Evolutionary conservation across 78 protist genomes (phyloP).

Genomic region (Dictyostelium capitatum): DNA sequence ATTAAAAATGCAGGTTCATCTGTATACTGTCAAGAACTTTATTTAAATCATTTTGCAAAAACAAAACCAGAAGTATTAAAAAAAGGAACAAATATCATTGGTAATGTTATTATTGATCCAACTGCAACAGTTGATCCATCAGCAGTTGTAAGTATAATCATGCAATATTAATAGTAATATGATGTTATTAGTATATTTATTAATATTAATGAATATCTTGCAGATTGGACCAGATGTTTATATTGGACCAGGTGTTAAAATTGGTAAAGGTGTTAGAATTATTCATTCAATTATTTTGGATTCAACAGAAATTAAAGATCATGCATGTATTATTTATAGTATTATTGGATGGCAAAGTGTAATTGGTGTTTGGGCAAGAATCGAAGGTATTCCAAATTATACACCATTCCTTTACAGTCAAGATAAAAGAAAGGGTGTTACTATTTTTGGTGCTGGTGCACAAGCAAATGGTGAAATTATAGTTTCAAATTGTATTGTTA

Average conservation of each 20-base stretch:
- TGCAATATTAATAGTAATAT: background rate
- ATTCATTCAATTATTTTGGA: conserved; percentile 82
- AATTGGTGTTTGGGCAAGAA: conserved; percentile 84
- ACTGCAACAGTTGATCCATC: conserved; percentile 81
- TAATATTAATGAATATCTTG: background rate
- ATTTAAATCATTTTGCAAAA: conserved; percentile 56
- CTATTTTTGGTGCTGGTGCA: conserved; percentile 81
- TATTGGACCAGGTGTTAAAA: conserved; percentile 82
- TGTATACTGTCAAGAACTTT: conserved; percentile 72
- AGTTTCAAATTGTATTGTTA: conserved; percentile 79
- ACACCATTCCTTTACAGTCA: conserved; percentile 59
- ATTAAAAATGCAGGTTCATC: conserved; percentile 80
- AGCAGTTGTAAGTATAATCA: conserved; percentile 27
- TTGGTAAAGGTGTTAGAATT: conserved; percentile 87
- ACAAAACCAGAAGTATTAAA: conserved; percentile 61
- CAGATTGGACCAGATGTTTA: conserved; percentile 84
- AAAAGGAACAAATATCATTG: conserved; percentile 54
- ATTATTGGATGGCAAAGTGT: conserved; percentile 78
- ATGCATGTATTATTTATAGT: conserved; percentile 79
- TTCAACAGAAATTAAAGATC: conserved; percentile 60
- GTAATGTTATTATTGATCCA: conserved; percentile 82
- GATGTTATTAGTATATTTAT: background rate
- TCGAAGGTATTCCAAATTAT: conserved; percentile 82
- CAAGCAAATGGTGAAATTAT: conserved; percentile 74
- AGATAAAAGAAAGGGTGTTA: conserved; percentile 78